phyloP scores from a whole-genome alignment of 2,329 filamentous ascomycete species.

The Fonsecaea monophora region DNA sequence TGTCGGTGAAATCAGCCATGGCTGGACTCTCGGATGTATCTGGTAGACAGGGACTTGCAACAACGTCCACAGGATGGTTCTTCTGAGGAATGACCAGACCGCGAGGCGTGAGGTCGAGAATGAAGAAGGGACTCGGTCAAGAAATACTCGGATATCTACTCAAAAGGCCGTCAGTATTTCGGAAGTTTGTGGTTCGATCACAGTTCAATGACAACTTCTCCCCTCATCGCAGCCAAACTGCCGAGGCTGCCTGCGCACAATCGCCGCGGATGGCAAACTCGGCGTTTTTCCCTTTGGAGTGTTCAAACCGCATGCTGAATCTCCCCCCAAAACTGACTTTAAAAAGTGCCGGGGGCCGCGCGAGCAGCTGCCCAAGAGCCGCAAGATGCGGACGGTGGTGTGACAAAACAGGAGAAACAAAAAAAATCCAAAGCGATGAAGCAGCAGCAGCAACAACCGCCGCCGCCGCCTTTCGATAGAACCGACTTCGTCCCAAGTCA shows the following conservation, averaged over 20 bases:
- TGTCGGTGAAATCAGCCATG: slow-evolving; percentile 57
- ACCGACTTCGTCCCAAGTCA: slow-evolving; percentile 44
- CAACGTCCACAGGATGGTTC: slow-evolving; percentile 3
- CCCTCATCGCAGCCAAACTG: slow-evolving; percentile 19
- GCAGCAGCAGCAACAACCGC: slow-evolving; percentile 14
- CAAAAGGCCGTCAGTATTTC: not conserved
- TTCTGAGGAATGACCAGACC: not conserved
- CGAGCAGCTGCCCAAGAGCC: not conserved
- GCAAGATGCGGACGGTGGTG: not conserved
- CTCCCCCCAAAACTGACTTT: not conserved
- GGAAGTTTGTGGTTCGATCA: not conserved
- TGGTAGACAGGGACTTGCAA: slow-evolving; percentile 1
- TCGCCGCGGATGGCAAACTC: slow-evolving; percentile 27
- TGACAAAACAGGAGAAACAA: not conserved
- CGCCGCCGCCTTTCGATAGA: slow-evolving; percentile 32
- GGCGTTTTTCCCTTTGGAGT: slow-evolving; percentile 8
- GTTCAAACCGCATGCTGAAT: not conserved
- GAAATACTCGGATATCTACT: not conserved
- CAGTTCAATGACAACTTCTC: slow-evolving; percentile 4
- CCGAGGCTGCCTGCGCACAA: slow-evolving; percentile 20
- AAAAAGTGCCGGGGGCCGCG: not conserved
- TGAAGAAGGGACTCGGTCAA: not conserved
- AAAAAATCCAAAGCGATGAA: slow-evolving; percentile 18
- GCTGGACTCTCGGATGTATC: not conserved
- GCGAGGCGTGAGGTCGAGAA: not conserved